phyloP scores from a whole-genome alignment of 306 rosid genomes.

The Vigna unguiculata region DNA sequence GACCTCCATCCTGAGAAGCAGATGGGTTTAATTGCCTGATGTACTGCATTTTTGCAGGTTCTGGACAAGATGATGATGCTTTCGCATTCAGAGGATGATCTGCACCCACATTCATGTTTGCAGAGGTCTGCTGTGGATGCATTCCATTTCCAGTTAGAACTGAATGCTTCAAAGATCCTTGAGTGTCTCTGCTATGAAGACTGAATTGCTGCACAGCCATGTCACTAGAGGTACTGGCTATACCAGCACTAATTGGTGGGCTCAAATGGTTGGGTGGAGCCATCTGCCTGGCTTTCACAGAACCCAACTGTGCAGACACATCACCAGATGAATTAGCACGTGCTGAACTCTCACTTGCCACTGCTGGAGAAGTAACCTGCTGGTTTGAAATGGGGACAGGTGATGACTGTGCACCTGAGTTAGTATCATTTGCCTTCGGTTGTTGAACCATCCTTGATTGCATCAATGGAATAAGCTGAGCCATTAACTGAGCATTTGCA shows the following conservation, averaged over 20 bases:
- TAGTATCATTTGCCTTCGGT: constrained; percentile 67
- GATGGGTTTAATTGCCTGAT: constrained; percentile 67
- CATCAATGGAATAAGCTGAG: constrained; percentile 75
- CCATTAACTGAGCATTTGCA: constrained; percentile 71
- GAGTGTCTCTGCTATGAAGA: constrained; percentile 82
- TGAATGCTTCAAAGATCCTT: constrained; percentile 65
- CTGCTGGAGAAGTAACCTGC: constrained; percentile 71
- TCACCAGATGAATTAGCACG: constrained; percentile 83
- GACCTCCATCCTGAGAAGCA: constrained; percentile 66
- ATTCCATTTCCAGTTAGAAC: constrained; percentile 70
- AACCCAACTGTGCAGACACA: constrained; percentile 67
- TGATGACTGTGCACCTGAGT: constrained; percentile 67
- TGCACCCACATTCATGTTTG: constrained; percentile 56
- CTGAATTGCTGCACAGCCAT: constrained; percentile 65
- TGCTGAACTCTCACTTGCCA: constrained; percentile 74
- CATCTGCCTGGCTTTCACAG: constrained; percentile 73
- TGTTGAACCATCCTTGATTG: constrained; percentile 79
- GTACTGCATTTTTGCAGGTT: constrained; percentile 63
- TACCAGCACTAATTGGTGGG: constrained; percentile 57
- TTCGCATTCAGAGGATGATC: constrained; percentile 68
- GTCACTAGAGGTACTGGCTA: constrained; percentile 59
- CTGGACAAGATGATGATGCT: constrained; percentile 57
- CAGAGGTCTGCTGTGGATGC: constrained; percentile 69
- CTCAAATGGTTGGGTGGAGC: constrained; percentile 69
- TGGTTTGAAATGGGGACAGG: constrained; percentile 75